These are phyloP conservation scores for Veloboletus limbatus DNA, from an alignment of 1,284 basidiomycete genomes.

Conservation along the genomic window DNA sequence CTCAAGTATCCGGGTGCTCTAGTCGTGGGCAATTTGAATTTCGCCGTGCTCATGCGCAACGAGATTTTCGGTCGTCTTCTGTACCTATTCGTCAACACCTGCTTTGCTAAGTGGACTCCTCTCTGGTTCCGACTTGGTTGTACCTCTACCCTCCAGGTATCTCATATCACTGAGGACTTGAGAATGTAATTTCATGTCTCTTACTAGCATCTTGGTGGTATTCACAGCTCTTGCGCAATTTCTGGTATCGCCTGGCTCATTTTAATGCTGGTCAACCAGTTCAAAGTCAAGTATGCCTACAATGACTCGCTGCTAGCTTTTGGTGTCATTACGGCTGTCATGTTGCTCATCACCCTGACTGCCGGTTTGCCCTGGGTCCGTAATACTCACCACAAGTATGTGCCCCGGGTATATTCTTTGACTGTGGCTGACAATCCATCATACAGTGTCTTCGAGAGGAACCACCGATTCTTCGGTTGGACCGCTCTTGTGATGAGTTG, in stretches of 20 bases:
- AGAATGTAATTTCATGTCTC: slow-evolving; percentile 9
- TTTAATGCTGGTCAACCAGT: slow-evolving; percentile 56
- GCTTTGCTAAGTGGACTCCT: slow-evolving; percentile 71
- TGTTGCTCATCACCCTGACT: slow-evolving; percentile 53
- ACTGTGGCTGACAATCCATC: slow-evolving; percentile 6
- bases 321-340: slow-evolving; percentile 53
- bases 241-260: slow-evolving; percentile 67
- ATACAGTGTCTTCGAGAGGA: slow-evolving; percentile 64
- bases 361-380: slow-evolving; percentile 70
- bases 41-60: slow-evolving; percentile 54
- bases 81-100: slow-evolving; percentile 49
- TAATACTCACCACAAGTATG: slow-evolving; percentile 75
- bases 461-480: slow-evolving; percentile 78
- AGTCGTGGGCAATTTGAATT: slow-evolving; percentile 53
- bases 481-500: slow-evolving; percentile 57
- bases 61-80: slow-evolving; percentile 55
- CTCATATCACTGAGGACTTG: background rate
- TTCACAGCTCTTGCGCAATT: slow-evolving; percentile 70
- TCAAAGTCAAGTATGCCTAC: slow-evolving; percentile 43
- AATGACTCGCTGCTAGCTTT: slow-evolving; percentile 55
- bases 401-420: slow-evolving; percentile 3
- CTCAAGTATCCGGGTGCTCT: slow-evolving; percentile 57
- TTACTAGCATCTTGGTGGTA: slow-evolving; percentile 67
- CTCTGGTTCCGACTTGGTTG: slow-evolving; percentile 66
- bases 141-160: slow-evolving; percentile 66